Conservation (phyloP, 495 filamentous ascomycete species). For the Neurospora sp. region DNA sequence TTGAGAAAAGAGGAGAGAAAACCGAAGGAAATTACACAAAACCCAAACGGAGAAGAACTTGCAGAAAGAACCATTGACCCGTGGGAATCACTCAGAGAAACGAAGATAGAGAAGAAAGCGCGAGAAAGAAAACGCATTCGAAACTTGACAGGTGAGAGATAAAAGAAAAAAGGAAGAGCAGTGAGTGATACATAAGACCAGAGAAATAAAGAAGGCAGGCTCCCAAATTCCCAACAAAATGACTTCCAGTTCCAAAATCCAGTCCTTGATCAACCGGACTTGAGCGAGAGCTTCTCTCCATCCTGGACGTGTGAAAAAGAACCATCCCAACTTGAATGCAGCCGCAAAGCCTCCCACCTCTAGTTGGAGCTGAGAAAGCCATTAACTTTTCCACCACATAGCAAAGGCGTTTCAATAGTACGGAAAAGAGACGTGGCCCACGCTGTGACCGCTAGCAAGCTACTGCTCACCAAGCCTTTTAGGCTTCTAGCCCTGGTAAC, state of each 20-base stretch:
- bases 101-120: background rate
- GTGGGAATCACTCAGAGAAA: slow-evolving; percentile 1
- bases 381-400: slow-evolving; percentile 4
- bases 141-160: background rate
- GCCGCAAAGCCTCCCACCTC: background rate
- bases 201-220: slow-evolving; percentile 11
- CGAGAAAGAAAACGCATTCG: background rate
- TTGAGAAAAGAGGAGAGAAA: slow-evolving; percentile 4
- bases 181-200: slow-evolving; percentile 14
- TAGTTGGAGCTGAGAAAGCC: background rate
- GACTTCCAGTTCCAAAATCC: slow-evolving; percentile 10
- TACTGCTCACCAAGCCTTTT: background rate
- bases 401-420: background rate
- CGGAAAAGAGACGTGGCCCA: slow-evolving; percentile 6
- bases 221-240: slow-evolving; percentile 13
- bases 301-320: background rate
- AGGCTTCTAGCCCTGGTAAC: slow-evolving; percentile 44
- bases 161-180: background rate
- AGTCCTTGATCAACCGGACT: slow-evolving; percentile 1
- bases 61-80: background rate
- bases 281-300: background rate
- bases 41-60: slow-evolving; percentile 6
- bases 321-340: background rate
- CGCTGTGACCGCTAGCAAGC: background rate
- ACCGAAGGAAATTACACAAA: slow-evolving; percentile 2